Conservation (phyloP, 2,329 filamentous ascomycete species). For the Aspergillus novofumigatus region DNA sequence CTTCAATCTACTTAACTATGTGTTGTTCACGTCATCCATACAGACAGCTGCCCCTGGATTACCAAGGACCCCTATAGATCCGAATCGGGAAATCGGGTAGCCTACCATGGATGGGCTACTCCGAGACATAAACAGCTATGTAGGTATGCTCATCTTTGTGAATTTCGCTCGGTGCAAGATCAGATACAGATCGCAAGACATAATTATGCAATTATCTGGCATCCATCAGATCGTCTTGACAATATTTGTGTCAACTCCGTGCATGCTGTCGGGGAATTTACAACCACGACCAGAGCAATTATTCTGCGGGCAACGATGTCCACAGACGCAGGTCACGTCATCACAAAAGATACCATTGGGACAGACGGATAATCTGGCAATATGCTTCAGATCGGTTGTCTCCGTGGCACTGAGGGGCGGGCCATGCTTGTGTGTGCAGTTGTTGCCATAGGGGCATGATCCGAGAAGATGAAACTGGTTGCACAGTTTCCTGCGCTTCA, state of each 20-base stretch:
- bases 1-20: too few relatives aligned
- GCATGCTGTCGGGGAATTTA: conserved; percentile 17
- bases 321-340: conserved; percentile 22
- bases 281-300: conserved; percentile 14
- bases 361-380: conserved; percentile 30
- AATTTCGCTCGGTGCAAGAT: too few relatives aligned
- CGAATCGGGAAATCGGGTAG: too few relatives aligned
- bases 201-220: too few relatives aligned
- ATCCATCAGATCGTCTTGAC: background rate
- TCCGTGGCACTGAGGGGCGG: conserved; percentile 16
- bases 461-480: conserved; percentile 32
- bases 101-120: too few relatives aligned
- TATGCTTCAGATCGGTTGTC: conserved; percentile 23
- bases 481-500: conserved; percentile 31
- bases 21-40: too few relatives aligned
- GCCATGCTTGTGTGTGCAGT: conserved; percentile 27
- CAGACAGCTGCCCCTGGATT: too few relatives aligned
- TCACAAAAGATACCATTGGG: conserved; percentile 23
- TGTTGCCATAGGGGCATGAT: conserved; percentile 11
- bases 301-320: conserved; percentile 24
- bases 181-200: too few relatives aligned
- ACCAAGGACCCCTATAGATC: too few relatives aligned
- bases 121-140: too few relatives aligned
- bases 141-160: too few relatives aligned
- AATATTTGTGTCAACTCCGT: conserved; percentile 22